Evolutionary conservation across 257 asterid species (phyloP), one percentile per base, ranked within the genome.

Genomic region (Echium plantagineum): DNA sequence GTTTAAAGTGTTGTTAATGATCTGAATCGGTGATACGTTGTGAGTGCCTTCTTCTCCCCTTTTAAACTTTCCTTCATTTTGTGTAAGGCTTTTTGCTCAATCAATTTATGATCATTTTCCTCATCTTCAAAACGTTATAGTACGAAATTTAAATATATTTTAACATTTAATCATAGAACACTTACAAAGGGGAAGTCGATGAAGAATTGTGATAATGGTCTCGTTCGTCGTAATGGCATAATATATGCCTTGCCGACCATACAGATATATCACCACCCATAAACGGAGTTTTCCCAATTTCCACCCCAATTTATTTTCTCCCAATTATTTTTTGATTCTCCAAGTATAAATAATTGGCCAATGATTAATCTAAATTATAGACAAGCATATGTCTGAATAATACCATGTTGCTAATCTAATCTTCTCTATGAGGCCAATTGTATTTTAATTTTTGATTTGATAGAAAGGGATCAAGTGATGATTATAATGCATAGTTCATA

Each of bases 401-500:
- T 22, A 53, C 57, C 57, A 53, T 53, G 57, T 53, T 19, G 57
- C 20, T 53, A 53, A 22, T 22, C 57, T 19, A 53, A 53, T 53
- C 56, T 52, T 53, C 24, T 53, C 26, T 4, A 53, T 53, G 57
- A 53, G 57, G 57, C 26, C 49, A 42, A 2, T 28, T 2, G 3
- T 2, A n/a, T n/a, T n/a, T n/a, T 3, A 28, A 28, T 28, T 28
- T 28, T 6, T 53, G 1, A 17, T 7, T 1, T n/a, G 8, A 31
- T 18, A 5, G 3, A 53, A n/a, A 31, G 65, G 75, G 38, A 63
- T 0, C 75, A 82, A 72, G 28, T 75, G 87, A 78, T 77, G 86
- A 75, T 67, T 42, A 52, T 10, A 2, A 49, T 22, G 79, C 86
- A 81, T 81, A 81, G 84, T 78, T 81, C 86, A 81, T 54, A 66